A percentile compares a stretch with the other conserved stretches of the same genome.
phyloP scores from a whole-genome alignment of 2,329 filamentous ascomycete genomes.

The Penicillium decumbens region DNA sequence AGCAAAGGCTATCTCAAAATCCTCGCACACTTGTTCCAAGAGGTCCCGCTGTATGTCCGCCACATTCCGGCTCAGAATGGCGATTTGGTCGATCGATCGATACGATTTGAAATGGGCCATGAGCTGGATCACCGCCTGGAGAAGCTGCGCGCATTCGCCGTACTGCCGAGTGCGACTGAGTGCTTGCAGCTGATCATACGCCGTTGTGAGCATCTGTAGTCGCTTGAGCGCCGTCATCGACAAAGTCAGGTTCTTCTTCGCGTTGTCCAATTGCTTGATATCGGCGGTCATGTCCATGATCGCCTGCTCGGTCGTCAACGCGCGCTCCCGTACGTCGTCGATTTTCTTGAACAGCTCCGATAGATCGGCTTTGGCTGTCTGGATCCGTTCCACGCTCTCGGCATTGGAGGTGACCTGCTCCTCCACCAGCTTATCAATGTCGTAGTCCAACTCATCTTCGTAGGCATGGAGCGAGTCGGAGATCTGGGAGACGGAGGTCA shows the following conservation, averaged over 20 bases:
- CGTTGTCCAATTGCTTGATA: conserved; percentile 94
- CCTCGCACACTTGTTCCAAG: conserved; percentile 96
- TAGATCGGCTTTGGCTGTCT: conserved; percentile 83
- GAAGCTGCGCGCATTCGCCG: conserved; percentile 83
- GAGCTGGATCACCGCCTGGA: conserved; percentile 93
- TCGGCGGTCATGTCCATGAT: conserved; percentile 99
- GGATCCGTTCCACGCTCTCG: conserved; percentile 85
- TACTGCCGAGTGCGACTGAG: conserved; percentile 85
- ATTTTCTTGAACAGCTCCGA: conserved; percentile 90
- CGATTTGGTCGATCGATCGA: conserved; percentile 95
- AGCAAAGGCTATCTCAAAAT: conserved; percentile 93
- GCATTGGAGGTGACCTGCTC: conserved; percentile 78
- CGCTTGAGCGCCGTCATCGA: conserved; percentile 98
- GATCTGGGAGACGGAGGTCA: conserved; percentile 70
- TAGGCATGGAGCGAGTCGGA: conserved; percentile 68
- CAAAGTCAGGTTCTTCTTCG: conserved; percentile 90
- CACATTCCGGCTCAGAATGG: conserved; percentile 84
- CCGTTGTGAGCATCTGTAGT: conserved; percentile 96
- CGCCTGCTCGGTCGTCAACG: conserved; percentile 85
- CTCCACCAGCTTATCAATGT: conserved; percentile 68
- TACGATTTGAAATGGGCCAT: conserved; percentile 99
- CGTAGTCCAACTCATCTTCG: conserved; percentile 74
- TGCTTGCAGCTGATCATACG: conserved; percentile 90
- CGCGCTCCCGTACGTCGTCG: conserved; percentile 82
- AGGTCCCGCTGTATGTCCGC: conserved; percentile 88